These are phyloP conservation scores for Thelonectria rubi DNA, from an alignment of 2,329 filamentous ascomycete genomes.

Conservation along the genomic window DNA sequence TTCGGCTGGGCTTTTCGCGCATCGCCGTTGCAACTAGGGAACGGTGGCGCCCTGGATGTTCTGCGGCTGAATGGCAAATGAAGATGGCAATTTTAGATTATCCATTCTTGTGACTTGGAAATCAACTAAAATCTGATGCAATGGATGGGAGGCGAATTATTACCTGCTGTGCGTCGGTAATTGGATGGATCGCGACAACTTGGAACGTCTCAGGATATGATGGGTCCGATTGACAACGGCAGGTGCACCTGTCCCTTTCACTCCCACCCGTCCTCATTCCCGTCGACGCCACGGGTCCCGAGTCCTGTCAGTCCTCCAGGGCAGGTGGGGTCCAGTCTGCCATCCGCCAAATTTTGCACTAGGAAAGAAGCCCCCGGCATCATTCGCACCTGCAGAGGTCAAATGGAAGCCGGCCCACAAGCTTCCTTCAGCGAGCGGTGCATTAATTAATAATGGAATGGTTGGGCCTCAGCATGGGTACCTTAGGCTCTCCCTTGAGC, in stretches of 20 bases:
- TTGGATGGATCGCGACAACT: conserved; percentile 4
- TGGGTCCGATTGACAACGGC: neutral
- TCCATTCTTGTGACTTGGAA: neutral
- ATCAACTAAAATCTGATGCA: neutral
- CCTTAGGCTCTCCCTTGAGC: conserved; percentile 14
- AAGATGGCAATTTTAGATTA: conserved; percentile 1
- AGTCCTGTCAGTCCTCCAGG: neutral
- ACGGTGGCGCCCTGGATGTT: neutral
- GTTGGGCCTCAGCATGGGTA: neutral
- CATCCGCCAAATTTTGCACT: no score
- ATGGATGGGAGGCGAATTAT: neutral
- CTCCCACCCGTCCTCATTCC: neutral
- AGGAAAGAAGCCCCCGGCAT: neutral
- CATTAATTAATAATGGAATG: no score
- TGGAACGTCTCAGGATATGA: neutral
- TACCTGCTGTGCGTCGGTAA: neutral
- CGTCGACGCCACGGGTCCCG: no score
- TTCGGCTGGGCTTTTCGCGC: neutral
- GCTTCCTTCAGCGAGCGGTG: no score
- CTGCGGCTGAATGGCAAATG: neutral
- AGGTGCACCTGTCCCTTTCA: neutral
- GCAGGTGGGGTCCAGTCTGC: neutral
- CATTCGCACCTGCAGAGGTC: no score
- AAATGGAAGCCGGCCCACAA: no score
- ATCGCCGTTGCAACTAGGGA: neutral